Conservation (phyloP, 495 filamentous ascomycete species). For the Bacidia rubella region DNA sequence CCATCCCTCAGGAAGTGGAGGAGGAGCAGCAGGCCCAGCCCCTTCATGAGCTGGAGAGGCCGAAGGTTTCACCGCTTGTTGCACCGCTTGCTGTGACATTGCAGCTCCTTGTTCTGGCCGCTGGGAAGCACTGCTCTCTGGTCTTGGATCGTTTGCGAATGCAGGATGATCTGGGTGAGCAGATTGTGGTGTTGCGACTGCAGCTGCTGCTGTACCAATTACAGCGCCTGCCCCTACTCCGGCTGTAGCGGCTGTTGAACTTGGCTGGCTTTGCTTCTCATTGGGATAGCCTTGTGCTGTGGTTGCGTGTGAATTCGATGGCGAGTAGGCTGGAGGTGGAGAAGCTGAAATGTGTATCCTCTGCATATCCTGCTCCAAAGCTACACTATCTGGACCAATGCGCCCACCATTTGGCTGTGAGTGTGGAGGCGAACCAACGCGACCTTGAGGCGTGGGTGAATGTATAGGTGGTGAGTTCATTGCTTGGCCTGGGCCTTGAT, state of each 20-base stretch:
- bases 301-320: slow-evolving; percentile 45
- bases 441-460: slow-evolving; percentile 18
- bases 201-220: slow-evolving; percentile 2
- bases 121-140: slow-evolving; percentile 24
- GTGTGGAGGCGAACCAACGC: slow-evolving; percentile 5
- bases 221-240: slow-evolving; percentile 16
- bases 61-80: slow-evolving; percentile 30
- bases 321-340: slow-evolving; percentile 82
- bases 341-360: slow-evolving; percentile 72
- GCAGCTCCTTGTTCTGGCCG: slow-evolving; percentile 23
- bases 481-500: slow-evolving; percentile 60
- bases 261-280: slow-evolving; percentile 50
- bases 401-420: slow-evolving; percentile 11
- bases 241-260: slow-evolving; percentile 20
- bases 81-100: slow-evolving; percentile 22
- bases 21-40: slow-evolving; percentile 64
- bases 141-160: slow-evolving; percentile 66
- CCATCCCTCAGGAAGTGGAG: slow-evolving; percentile 93
- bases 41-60: slow-evolving; percentile 42
- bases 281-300: slow-evolving; percentile 53
- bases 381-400: slow-evolving; percentile 34
- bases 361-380: slow-evolving; percentile 76
- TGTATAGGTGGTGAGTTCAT: slow-evolving; percentile 13
- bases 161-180: slow-evolving; percentile 61
- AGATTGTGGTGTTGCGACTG: slow-evolving; percentile 22